A percentile compares a stretch with the other conserved stretches of the same genome.
phyloP scores from a whole-genome alignment of 1,284 basidiomycete genomes.

The Amylostereum areolatum region DNA sequence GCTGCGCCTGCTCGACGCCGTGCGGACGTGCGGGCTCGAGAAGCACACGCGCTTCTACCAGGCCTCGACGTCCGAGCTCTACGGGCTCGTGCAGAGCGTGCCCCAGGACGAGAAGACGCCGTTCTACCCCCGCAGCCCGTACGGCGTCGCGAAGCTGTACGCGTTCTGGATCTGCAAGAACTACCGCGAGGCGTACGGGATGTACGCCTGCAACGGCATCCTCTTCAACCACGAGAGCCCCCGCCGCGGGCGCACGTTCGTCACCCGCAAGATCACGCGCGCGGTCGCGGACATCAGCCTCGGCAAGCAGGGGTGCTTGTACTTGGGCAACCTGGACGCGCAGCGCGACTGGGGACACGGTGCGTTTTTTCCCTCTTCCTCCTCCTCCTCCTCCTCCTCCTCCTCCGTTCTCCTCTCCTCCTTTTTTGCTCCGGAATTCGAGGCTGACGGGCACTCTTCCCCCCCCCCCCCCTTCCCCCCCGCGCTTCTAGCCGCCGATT shows the following conservation, averaged over 20 bases:
- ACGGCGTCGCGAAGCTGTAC: constrained; percentile 88
- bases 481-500: constrained; percentile 60
- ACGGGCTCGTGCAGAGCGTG: constrained; percentile 83
- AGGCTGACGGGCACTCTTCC: not conserved
- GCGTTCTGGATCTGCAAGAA: constrained; percentile 88
- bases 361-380: constrained; percentile 24
- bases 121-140: constrained; percentile 90
- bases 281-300: constrained; percentile 85
- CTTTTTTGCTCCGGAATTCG: not conserved
- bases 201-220: constrained; percentile 90
- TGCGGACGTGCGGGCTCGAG: constrained; percentile 86
- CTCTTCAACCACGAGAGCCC: constrained; percentile 95
- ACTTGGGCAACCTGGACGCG: constrained; percentile 87
- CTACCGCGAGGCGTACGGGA: constrained; percentile 88
- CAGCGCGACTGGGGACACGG: constrained; percentile 94
- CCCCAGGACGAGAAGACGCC: constrained; percentile 90
- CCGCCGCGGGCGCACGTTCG: constrained; percentile 85
- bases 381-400: not conserved
- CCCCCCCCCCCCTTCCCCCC: no score
- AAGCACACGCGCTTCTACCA: constrained; percentile 88
- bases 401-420: not conserved
- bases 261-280: constrained; percentile 87
- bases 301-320: constrained; percentile 81
- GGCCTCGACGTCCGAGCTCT: constrained; percentile 90
- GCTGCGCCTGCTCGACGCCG: constrained; percentile 85